These are phyloP conservation scores for Paramecium octaurelia DNA, from an alignment of 73 alveolate genomes.

Conservation along the genomic window DNA sequence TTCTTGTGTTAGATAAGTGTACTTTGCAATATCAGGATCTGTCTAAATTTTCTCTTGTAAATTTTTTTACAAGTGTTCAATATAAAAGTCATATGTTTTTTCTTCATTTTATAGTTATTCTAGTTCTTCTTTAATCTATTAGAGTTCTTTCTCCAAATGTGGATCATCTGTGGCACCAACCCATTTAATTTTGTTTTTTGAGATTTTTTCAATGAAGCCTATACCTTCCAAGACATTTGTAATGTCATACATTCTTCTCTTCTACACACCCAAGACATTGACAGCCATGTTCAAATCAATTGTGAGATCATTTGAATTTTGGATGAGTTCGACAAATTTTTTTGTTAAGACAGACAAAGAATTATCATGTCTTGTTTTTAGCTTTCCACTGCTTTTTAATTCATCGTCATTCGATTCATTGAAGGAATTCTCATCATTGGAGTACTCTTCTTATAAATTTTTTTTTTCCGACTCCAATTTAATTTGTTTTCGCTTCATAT, in stretches of 20 bases:
- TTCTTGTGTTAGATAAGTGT: conserved; percentile 65
- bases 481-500: conserved; percentile 1
- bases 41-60: conserved; percentile 41
- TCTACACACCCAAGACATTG: conserved; percentile 43
- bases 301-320: conserved; percentile 51
- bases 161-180: conserved; percentile 66
- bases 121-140: conserved; percentile 53
- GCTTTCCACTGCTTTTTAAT: background rate
- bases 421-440: background rate
- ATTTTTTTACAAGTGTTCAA: conserved; percentile 53
- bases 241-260: conserved; percentile 71
- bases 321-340: conserved; percentile 66
- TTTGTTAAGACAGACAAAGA: conserved; percentile 70
- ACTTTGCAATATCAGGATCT: conserved; percentile 59
- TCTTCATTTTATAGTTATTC: conserved; percentile 56
- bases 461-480: conserved; percentile 7
- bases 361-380: conserved; percentile 58
- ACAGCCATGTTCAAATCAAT: conserved; percentile 69
- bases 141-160: conserved; percentile 35
- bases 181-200: conserved; percentile 66
- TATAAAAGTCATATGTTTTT: conserved; percentile 63
- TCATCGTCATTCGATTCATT: background rate
- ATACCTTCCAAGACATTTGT: conserved; percentile 73
- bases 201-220: conserved; percentile 65
- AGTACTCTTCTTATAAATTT: background rate